Conservation (phyloP, 768 basidiomycete genomes). For the Phallus indusiatus region DNA sequence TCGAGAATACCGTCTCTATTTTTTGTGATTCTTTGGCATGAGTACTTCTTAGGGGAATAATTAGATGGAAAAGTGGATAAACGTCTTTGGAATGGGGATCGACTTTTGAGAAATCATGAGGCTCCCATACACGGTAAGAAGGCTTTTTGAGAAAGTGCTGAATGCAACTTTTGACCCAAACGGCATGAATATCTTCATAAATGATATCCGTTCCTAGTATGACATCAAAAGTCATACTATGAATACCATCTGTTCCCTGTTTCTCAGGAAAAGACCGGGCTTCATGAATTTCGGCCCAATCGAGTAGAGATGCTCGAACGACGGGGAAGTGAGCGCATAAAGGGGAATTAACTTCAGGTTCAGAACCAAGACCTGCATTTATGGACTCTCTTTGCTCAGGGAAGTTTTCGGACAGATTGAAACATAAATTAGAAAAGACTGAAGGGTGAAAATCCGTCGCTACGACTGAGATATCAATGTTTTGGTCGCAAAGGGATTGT, state of each 20-base stretch:
- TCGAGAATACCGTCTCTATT: constrained; percentile 46
- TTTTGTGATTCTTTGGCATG: constrained; percentile 49
- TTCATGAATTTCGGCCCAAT: constrained; percentile 29
- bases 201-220: constrained; percentile 46
- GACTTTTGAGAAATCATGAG: constrained; percentile 13
- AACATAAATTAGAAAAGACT: constrained; percentile 37
- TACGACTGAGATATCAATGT: constrained; percentile 19
- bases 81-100: constrained; percentile 16
- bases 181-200: constrained; percentile 40
- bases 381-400: not conserved
- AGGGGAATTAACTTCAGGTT: not conserved
- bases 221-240: constrained; percentile 33
- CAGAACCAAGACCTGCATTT: not conserved
- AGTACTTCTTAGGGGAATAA: constrained; percentile 66
- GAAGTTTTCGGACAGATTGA: constrained; percentile 34
- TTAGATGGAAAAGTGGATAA: constrained; percentile 47
- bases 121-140: constrained; percentile 5
- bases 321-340: not conserved
- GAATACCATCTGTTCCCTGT: not conserved
- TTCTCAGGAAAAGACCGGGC: not conserved
- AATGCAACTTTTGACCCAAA: constrained; percentile 38
- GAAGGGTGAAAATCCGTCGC: constrained; percentile 42
- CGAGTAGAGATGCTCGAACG: constrained; percentile 23
- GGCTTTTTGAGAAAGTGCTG: constrained; percentile 26
- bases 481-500: not conserved